Conservation (phyloP, 2,329 filamentous ascomycete genomes). For the Mycosphaerella sp. region DNA sequence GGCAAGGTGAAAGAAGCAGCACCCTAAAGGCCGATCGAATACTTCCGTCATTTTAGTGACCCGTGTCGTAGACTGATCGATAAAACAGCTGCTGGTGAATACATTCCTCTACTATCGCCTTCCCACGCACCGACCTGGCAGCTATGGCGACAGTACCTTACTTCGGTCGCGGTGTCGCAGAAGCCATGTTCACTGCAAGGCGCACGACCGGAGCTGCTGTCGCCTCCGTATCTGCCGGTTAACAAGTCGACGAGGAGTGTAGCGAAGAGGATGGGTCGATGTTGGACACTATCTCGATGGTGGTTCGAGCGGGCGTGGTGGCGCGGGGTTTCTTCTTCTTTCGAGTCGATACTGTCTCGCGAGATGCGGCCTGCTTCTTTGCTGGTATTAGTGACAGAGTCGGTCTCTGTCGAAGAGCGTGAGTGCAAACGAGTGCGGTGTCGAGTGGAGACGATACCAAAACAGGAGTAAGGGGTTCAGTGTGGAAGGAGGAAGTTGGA, state of each 20-base stretch:
- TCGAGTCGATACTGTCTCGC: background rate
- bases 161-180: conserved; percentile 20
- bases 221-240: conserved; percentile 22
- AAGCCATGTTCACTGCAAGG: conserved; percentile 25
- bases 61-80: no score
- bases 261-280: conserved; percentile 10
- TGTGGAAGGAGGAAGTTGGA: conserved; percentile 4
- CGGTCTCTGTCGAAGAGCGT: conserved; percentile 13
- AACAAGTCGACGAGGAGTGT: conserved; percentile 13
- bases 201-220: conserved; percentile 18
- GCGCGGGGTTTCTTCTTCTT: background rate
- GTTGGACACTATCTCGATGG: conserved; percentile 13
- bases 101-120: no score
- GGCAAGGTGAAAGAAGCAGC: no score
- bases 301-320: background rate
- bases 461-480: conserved; percentile 10
- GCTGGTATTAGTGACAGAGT: conserved; percentile 7
- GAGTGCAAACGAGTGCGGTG: conserved; percentile 18
- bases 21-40: no score
- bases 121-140: conserved; percentile 25
- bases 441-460: conserved; percentile 19
- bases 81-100: no score
- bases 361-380: conserved; percentile 2
- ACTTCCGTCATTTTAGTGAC: no score
- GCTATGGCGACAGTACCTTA: conserved; percentile 26